Evolutionary conservation across 202 grass and related monocot genomes (phyloP), one percentile per base, ranked within the genome.

Genomic region (Panicum virgatum): DNA sequence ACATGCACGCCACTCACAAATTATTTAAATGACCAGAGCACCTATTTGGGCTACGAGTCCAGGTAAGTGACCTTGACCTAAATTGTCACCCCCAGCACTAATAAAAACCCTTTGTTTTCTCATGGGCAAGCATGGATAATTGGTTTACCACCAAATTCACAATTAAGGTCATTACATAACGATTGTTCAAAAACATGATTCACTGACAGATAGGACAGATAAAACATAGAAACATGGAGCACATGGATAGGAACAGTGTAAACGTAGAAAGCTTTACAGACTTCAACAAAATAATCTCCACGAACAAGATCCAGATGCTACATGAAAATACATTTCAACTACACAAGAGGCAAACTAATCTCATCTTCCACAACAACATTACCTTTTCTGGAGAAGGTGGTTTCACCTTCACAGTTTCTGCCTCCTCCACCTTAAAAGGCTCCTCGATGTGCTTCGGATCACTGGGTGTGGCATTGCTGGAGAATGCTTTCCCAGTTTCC

Each of bases 391-490:
- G 54, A 56, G 92, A 77, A 61, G 90, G 86, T n/a, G 86, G 88
- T 36, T 75, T 65, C 30, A 47, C 69, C 82, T 89, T 93, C 29
- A 93, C 58, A 1, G 90, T 91, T 59, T 94, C 88, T 43, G 95
- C 90, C 85, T 97, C 92, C 75, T 93, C 88, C 60, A 98, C 92
- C 65, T 93, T 91, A 22, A 91, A 91, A 43, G 92, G 90, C 38
- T 91, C 86, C 32, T 94, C 86, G 7, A 86, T 60, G 11, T 39
- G 76, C 69, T 77, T 88, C 14, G 71, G 37, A 42, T 68, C 90
- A 39, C 62, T 83, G 15, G 82, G 81, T 12, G 74, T 82, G 13
- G 80, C 83, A 51, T 87, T 85, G 27, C 75, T 91, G 14, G 76
- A 91, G 74, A 89, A 91, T 36, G 74, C 74, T 81, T 82, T 91